Evolutionary conservation across 805 yeast species (phyloP).

Genomic region (Wickerhamiella azyma): DNA sequence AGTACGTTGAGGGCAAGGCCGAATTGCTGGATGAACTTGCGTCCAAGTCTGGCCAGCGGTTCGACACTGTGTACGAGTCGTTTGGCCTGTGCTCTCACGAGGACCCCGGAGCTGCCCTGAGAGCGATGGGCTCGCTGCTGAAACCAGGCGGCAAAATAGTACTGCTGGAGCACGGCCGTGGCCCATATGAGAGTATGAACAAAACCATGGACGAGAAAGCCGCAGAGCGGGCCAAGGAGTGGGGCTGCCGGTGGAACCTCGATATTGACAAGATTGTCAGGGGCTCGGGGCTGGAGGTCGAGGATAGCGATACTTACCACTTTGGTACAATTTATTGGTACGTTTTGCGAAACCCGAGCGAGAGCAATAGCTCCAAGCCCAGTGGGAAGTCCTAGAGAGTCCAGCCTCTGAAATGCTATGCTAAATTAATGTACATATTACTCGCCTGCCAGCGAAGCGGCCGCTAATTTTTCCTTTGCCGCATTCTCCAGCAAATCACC

Average conservation of each 20-base stretch:
- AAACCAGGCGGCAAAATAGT: slow-evolving; percentile 86
- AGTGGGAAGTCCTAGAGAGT: no score
- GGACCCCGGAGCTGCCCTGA: slow-evolving; percentile 72
- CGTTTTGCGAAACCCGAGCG: slow-evolving; percentile 16
- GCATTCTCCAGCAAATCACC: slow-evolving; percentile 65
- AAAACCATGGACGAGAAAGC: slow-evolving; percentile 70
- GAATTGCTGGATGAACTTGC: slow-evolving; percentile 61
- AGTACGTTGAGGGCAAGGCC: slow-evolving; percentile 82
- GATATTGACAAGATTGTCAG: slow-evolving; percentile 82
- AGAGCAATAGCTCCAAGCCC: no score
- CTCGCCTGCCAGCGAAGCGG: slow-evolving; percentile 55
- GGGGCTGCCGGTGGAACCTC: slow-evolving; percentile 98
- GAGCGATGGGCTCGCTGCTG: slow-evolving; percentile 56
- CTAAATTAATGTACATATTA: neutral
- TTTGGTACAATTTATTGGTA: slow-evolving; percentile 67
- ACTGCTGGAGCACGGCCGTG: slow-evolving; percentile 84
- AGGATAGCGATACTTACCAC: slow-evolving; percentile 67
- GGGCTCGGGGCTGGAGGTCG: slow-evolving; percentile 70
- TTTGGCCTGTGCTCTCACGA: slow-evolving; percentile 94
- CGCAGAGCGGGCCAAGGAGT: slow-evolving; percentile 64
- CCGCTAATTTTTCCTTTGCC: slow-evolving; percentile 57
- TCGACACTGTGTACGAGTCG: slow-evolving; percentile 86
- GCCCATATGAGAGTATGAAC: slow-evolving; percentile 66
- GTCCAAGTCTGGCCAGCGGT: slow-evolving; percentile 32
- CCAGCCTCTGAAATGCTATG: no score